Conservation (phyloP, 73 alveolate species). For the Symbiodinium natans region DNA sequence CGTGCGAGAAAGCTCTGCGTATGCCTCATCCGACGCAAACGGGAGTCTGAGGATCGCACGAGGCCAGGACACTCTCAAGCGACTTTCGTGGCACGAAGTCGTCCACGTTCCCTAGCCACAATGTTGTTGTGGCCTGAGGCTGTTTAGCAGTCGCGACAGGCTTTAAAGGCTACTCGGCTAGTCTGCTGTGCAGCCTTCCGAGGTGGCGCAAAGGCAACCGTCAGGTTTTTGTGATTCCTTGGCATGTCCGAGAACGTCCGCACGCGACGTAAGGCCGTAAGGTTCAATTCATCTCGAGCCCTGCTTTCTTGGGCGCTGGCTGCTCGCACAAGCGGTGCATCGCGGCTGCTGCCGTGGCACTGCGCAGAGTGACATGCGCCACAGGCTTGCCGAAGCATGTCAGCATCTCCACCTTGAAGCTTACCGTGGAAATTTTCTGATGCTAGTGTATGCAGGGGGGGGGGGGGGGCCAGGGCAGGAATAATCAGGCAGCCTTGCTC, state of each 20-base stretch:
- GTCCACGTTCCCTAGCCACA: constrained; percentile 93
- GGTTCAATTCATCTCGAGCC: no score
- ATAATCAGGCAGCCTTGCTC: no score
- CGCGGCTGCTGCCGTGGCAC: constrained; percentile 94
- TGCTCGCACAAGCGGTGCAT: constrained; percentile 93
- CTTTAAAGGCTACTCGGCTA: not conserved
- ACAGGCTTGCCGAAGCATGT: constrained; percentile 93
- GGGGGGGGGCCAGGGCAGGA: no score
- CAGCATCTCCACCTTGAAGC: constrained; percentile 70
- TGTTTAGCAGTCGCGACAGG: not conserved
- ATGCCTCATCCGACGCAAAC: not conserved
- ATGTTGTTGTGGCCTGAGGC: constrained; percentile 67
- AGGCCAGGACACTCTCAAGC: constrained; percentile 68
- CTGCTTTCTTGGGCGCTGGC: not conserved
- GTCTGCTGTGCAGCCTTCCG: constrained; percentile 40
- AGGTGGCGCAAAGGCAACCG: constrained; percentile 93
- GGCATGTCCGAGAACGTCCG: not conserved
- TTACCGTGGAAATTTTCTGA: no score
- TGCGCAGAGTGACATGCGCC: constrained; percentile 91
- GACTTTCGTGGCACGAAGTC: constrained; percentile 87
- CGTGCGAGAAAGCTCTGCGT: not conserved
- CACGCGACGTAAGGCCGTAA: no score
- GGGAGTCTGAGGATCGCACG: constrained; percentile 9
- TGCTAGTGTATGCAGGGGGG: no score
- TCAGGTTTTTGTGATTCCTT: constrained; percentile 80